Conservation (phyloP, 257 asterid genomes). For the Scutellaria galericulata region DNA sequence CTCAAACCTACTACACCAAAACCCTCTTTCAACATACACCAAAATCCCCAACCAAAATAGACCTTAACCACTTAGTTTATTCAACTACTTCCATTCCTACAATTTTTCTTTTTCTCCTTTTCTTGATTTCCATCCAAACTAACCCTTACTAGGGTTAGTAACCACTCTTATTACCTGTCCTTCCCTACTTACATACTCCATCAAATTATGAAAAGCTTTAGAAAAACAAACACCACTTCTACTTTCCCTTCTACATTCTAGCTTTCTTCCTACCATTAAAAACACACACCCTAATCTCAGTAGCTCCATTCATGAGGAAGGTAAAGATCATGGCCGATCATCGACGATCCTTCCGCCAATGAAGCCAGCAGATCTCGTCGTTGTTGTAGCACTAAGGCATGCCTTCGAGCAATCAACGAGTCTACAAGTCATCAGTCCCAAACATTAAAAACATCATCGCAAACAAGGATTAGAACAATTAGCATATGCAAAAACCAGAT, state of each 20-base stretch:
- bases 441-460: background rate
- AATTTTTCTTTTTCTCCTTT: background rate
- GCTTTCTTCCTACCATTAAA: conserved; percentile 14
- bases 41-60: conserved; percentile 23
- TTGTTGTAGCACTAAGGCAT: conserved; percentile 42
- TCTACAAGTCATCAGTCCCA: conserved; percentile 32
- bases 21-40: background rate
- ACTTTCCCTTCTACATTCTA: background rate
- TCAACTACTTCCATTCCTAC: conserved; percentile 22
- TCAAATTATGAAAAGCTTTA: conserved; percentile 21
- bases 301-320: conserved; percentile 47
- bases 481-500: background rate
- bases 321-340: conserved; percentile 32
- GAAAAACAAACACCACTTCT: conserved; percentile 26
- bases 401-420: conserved; percentile 48
- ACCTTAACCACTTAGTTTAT: conserved; percentile 25
- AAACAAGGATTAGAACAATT: background rate
- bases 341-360: conserved; percentile 7
- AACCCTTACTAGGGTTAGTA: conserved; percentile 11
- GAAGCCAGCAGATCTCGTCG: conserved; percentile 24
- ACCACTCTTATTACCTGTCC: conserved; percentile 3
- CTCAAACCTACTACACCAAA: background rate
- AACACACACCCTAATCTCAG: conserved; percentile 6
- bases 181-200: conserved; percentile 31
- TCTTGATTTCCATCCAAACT: background rate